Evolutionary conservation across 2,329 filamentous ascomycete genomes (phyloP), one percentile per base, ranked within the genome.

Genomic region (Sarocladiaceae sp.): DNA sequence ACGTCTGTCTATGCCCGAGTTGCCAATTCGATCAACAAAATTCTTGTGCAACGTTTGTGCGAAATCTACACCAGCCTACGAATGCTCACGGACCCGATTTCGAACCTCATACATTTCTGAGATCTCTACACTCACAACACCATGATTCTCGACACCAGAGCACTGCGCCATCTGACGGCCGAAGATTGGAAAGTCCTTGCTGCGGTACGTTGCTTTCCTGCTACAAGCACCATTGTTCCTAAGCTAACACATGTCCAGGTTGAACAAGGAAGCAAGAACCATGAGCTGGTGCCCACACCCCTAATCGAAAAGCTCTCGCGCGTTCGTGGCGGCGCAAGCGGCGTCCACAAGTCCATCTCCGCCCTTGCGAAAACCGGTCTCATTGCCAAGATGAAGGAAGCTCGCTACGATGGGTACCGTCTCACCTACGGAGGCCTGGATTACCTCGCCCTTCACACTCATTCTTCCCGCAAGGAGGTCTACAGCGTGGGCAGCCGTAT

Each of bases 161-260:
- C 89, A 48, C 86, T 99, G 74, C 91, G 95, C 67, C 93, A 99
- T 71, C 82, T 99, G 68, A 87, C 88, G 49, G 74, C 83, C 15
- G 94, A 97, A 72, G 94, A 99, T 77, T 99, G 95, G 90, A 84
- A 88, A 61, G 92, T 97, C 57, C 86, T 99, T 56, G 87, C 90
- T 65, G 94, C 90, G 62, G 93, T 96, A 85, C 56, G 83, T 71
- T 44, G 31, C 50, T 50, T 55, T 51, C 56, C 57, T 61, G 59
- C 56, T 49, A 53, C 57, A 55, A 62, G 60, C 54, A 57, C 52
- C 8, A 40, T 6, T 8, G 56, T 58, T 61, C 60, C 57, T 50
- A 56, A 59, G 67, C 68, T 71, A 65, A 70, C 66, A 58, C 50
- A 29, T 50, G 29, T 33, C 52, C 69, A 96, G 91, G 89, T 95